Evolutionary conservation across 257 asterid genomes (phyloP).

Genomic region (Solanum phureja): DNA sequence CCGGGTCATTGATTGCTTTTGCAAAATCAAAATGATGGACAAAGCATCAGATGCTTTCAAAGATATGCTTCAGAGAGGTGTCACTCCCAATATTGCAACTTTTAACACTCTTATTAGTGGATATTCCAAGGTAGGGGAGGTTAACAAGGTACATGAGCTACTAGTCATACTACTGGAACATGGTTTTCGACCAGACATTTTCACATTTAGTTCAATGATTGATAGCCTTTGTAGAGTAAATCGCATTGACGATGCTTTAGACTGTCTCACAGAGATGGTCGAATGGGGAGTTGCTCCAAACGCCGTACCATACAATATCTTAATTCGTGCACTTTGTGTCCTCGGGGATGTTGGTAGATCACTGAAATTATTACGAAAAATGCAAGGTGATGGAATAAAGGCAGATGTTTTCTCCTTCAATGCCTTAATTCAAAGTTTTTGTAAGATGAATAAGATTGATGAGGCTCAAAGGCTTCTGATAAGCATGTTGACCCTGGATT

Average conservation of each 20-base stretch:
- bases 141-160: conserved; percentile 37
- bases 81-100: conserved; percentile 60
- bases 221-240: conserved; percentile 62
- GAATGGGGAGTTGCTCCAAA: conserved; percentile 81
- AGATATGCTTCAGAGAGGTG: conserved; percentile 43
- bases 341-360: conserved; percentile 53
- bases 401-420: conserved; percentile 77
- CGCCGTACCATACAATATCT: conserved; percentile 49
- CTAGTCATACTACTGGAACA: conserved; percentile 41
- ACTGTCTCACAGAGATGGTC: conserved; percentile 65
- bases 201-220: conserved; percentile 72
- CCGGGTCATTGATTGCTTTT: conserved; percentile 72
- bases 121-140: conserved; percentile 47
- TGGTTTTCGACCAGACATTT: conserved; percentile 61
- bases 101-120: conserved; percentile 76
- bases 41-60: conserved; percentile 44
- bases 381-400: conserved; percentile 51
- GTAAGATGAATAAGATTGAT: conserved; percentile 47
- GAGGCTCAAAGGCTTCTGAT: conserved; percentile 63
- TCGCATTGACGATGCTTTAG: conserved; percentile 60
- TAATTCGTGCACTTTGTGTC: conserved; percentile 62
- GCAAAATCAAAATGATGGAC: conserved; percentile 60
- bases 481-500: conserved; percentile 48
- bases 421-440: conserved; percentile 57
- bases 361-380: conserved; percentile 49